Evolutionary conservation across 2,329 filamentous ascomycete species (phyloP), one percentile per base, ranked within the genome.

Genomic region (Neoascochyta sp.): DNA sequence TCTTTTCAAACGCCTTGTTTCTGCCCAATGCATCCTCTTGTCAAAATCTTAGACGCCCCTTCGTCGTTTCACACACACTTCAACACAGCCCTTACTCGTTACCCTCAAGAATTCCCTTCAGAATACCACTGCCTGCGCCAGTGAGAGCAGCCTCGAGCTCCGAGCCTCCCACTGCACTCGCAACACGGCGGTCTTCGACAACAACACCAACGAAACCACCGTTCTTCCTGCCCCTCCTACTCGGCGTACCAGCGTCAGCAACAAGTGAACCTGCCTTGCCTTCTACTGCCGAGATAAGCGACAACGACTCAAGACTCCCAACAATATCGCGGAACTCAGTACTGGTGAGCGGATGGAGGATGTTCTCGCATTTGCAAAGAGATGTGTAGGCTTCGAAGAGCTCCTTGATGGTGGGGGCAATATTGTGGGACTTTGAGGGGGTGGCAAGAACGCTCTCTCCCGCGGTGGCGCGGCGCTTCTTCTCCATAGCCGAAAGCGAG

Each of bases 311-410:
- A 29, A 98, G 66, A 48, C 86, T 93, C 19, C 83, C 81, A 12
- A 95, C 73, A 4, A 98, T 89, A 63, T 98, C 92, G 35, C 88
- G 80, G 63, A 98, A 98, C 62, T 98, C 92, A 4, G 87, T 92
- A 52, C 78, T 83, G 2, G 87, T 92, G 3, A 98, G 75, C 1
- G 90, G 86, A 47, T 95, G 88, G 3, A 98, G 74, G 7, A 93
- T 73, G n/a, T 88, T 85, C 52, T 96, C 90, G 19, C 80, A 78
- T 35, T 80, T 90, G 65, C 92, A 98, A 10, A 95, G 72, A 18
- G 75, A 69, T 34, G 78, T 81, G 64, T 98, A 98, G 2, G 85
- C 80, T 37, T 87, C 83, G 60, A 86, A 96, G 4, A 96, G 69
- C 31, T 76, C 75, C 63, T 89, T 93, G 57, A 95, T 75, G 0